Evolutionary conservation across 208 protist genomes (phyloP).

Genomic region (Acanthamoeba royreba): DNA sequence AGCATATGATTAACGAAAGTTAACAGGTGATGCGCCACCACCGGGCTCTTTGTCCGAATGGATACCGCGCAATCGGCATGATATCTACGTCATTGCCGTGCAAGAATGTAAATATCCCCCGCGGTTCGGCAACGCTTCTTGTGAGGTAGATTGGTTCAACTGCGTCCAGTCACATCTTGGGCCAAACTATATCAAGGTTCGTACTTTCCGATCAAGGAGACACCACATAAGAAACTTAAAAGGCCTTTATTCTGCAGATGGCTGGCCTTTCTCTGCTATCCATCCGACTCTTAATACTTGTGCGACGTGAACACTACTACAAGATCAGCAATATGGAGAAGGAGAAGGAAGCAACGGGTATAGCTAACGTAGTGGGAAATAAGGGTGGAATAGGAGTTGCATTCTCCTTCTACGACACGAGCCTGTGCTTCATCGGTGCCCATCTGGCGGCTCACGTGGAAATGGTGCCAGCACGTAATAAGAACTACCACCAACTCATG

Average conservation of each 20-base stretch:
- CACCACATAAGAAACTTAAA: too few relatives aligned
- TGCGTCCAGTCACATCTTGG: slow-evolving; percentile 42
- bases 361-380: slow-evolving; percentile 49
- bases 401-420: slow-evolving; percentile 34
- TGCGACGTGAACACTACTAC: slow-evolving; percentile 3
- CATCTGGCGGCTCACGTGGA: slow-evolving; percentile 42
- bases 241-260: slow-evolving; percentile 11
- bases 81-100: slow-evolving; percentile 49
- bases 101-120: slow-evolving; percentile 46
- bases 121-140: slow-evolving; percentile 19
- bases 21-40: slow-evolving; percentile 28
- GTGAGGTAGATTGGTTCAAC: slow-evolving; percentile 46
- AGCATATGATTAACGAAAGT: too few relatives aligned
- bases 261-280: slow-evolving; percentile 15
- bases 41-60: slow-evolving; percentile 19
- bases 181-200: slow-evolving; percentile 35
- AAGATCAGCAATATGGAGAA: slow-evolving; percentile 33
- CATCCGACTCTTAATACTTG: slow-evolving; percentile 5
- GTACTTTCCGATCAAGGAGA: too few relatives aligned
- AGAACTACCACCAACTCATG: slow-evolving; percentile 32
- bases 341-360: slow-evolving; percentile 40
- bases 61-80: slow-evolving; percentile 30
- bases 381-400: slow-evolving; percentile 45
- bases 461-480: slow-evolving; percentile 6
- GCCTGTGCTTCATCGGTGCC: slow-evolving; percentile 32